A percentile compares a stretch with the other conserved stretches of the same genome.
Conservation (phyloP, 805 yeast genomes). For the Saturnispora silvae region DNA sequence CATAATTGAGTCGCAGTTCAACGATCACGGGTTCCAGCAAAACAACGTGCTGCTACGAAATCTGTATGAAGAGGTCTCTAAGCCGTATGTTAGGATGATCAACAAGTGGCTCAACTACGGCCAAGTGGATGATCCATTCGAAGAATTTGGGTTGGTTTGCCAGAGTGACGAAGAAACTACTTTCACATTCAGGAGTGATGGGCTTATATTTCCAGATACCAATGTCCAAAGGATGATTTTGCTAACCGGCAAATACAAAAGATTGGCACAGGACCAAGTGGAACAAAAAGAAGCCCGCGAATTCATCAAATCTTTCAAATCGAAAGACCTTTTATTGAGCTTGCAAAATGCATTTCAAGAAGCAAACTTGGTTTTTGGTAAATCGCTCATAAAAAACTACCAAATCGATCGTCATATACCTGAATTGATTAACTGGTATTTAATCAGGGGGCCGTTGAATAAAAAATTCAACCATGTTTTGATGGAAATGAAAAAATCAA, state of each 20-base stretch:
- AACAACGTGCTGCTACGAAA: constrained; percentile 41
- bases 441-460: neutral
- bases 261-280: constrained; percentile 30
- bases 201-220: constrained; percentile 40
- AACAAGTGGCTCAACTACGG: constrained; percentile 78
- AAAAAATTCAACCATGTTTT: neutral
- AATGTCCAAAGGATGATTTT: constrained; percentile 55
- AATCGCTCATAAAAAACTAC: neutral
- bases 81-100: constrained; percentile 54
- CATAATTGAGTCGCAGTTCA: constrained; percentile 48
- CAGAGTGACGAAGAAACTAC: constrained; percentile 66
- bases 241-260: constrained; percentile 75
- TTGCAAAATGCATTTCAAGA: constrained; percentile 1
- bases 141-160: constrained; percentile 69
- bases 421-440: neutral
- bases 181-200: constrained; percentile 67
- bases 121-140: constrained; percentile 60
- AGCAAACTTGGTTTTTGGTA: neutral
- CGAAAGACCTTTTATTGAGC: neutral
- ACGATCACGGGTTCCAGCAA: constrained; percentile 52
- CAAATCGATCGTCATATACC: neutral
- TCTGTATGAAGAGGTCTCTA: constrained; percentile 49
- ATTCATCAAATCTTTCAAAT: constrained; percentile 5
- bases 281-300: neutral
- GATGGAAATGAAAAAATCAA: neutral